Conservation (phyloP, 345 rosid species). For the Cardamine occulta region DNA sequence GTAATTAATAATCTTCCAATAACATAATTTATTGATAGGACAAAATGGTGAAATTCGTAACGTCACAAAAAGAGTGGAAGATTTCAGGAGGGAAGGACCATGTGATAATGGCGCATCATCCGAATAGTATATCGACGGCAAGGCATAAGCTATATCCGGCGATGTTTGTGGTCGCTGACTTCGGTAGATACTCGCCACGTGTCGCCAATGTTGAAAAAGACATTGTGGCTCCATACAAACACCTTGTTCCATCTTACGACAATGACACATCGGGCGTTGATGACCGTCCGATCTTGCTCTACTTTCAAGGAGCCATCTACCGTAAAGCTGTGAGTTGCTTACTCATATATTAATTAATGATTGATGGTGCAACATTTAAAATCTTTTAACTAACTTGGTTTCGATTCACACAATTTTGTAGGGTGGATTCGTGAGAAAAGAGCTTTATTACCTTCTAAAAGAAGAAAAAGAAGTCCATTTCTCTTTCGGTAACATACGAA, state of each 20-base stretch:
- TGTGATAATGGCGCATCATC: conserved; percentile 88
- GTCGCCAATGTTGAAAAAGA: conserved; percentile 87
- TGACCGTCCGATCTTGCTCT: conserved; percentile 74
- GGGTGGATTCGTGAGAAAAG: conserved; percentile 91
- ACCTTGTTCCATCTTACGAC: conserved; percentile 59
- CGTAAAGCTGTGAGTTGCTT: conserved; percentile 77
- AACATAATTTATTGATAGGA: conserved; percentile 47
- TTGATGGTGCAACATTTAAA: neutral
- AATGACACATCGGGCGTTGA: conserved; percentile 73
- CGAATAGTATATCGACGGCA: conserved; percentile 83
- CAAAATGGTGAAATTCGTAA: conserved; percentile 62
- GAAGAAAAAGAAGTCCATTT: conserved; percentile 88
- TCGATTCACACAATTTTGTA: conserved; percentile 33
- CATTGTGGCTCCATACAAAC: conserved; percentile 91
- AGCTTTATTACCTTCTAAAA: conserved; percentile 71
- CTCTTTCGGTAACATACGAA: conserved; percentile 75
- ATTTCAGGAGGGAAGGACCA: conserved; percentile 79
- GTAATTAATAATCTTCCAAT: neutral
- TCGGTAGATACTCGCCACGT: conserved; percentile 87
- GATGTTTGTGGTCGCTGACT: conserved; percentile 80
- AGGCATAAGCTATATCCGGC: conserved; percentile 83
- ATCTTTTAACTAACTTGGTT: neutral
- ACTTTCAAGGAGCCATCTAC: conserved; percentile 96
- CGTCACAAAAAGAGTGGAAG: conserved; percentile 76
- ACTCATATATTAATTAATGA: neutral